phyloP scores from a whole-genome alignment of 768 basidiomycete species.

The Mrakia gelida region DNA sequence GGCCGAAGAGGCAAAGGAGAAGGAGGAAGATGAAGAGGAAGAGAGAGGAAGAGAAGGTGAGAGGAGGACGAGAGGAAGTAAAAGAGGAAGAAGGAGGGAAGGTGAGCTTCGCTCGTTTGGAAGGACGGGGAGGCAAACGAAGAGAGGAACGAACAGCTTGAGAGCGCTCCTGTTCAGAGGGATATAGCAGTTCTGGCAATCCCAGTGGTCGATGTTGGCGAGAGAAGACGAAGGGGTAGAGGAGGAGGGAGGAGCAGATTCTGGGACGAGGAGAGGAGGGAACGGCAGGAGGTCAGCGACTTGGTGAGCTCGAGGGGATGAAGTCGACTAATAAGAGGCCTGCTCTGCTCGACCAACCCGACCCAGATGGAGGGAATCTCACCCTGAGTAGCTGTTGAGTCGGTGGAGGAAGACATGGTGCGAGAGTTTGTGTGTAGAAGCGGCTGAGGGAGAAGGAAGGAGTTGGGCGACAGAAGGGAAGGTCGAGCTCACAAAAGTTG shows the following conservation, averaged over 20 bases:
- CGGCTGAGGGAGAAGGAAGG: neutral
- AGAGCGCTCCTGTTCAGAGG: neutral
- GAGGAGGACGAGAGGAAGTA: too few species aligned
- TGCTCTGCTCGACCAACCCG: neutral
- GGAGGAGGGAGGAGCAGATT: neutral
- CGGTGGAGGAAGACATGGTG: neutral
- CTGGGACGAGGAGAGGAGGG: neutral
- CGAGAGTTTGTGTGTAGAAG: neutral
- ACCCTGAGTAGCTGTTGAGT: neutral
- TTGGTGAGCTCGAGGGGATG: neutral
- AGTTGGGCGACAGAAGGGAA: neutral
- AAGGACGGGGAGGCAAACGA: too few species aligned
- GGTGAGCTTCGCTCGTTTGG: too few species aligned
- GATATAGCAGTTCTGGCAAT: conserved; percentile 9
- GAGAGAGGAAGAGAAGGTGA: too few species aligned
- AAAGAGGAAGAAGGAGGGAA: too few species aligned
- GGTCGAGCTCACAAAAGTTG: neutral
- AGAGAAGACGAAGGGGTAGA: neutral
- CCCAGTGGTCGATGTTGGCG: conserved; percentile 13
- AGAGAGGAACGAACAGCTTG: conserved; percentile 14
- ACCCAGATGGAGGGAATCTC: neutral
- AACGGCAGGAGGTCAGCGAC: neutral
- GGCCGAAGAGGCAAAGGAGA: neutral
- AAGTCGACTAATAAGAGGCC: neutral
- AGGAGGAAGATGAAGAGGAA: too few species aligned